Conservation (phyloP, 805 yeast species). For the Ogataea saltuana region DNA sequence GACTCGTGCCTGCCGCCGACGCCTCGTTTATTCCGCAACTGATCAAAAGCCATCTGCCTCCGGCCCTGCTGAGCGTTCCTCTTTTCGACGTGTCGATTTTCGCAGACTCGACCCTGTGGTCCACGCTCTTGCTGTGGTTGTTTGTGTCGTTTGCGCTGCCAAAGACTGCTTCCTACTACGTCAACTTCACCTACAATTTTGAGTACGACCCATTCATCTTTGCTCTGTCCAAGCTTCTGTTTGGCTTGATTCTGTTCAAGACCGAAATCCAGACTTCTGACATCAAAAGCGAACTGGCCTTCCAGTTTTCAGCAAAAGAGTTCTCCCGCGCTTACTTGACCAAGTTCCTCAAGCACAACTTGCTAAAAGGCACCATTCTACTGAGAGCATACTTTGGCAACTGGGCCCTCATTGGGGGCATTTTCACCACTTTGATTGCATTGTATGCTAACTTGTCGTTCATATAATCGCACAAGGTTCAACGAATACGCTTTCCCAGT, state of each 20-base stretch:
- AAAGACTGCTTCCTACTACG: constrained; percentile 45
- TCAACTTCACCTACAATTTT: constrained; percentile 56
- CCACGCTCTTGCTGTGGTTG: constrained; percentile 44
- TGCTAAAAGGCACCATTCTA: constrained; percentile 38
- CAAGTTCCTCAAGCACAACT: constrained; percentile 22
- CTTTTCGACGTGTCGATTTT: constrained; percentile 42
- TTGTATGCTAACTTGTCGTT: constrained; percentile 45
- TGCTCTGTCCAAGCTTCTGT: constrained; percentile 45
- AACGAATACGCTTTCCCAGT: background rate
- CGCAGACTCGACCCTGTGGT: constrained; percentile 30
- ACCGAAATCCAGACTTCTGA: constrained; percentile 24
- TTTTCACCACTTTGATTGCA: constrained; percentile 48
- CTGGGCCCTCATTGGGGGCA: constrained; percentile 47
- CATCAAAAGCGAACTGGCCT: constrained; percentile 34
- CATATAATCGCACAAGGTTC: constrained; percentile 22
- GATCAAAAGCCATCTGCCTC: constrained; percentile 29
- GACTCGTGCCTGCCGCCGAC: constrained; percentile 20
- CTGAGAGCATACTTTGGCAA: constrained; percentile 46
- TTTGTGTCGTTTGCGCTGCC: constrained; percentile 44
- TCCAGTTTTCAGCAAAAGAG: constrained; percentile 33
- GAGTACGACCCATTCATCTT: constrained; percentile 54
- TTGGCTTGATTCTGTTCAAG: constrained; percentile 40
- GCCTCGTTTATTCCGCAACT: constrained; percentile 28
- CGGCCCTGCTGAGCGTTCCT: constrained; percentile 20
- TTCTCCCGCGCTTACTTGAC: constrained; percentile 27